Conservation (phyloP, 2,329 filamentous ascomycete species). For the Fusarium sp. region DNA sequence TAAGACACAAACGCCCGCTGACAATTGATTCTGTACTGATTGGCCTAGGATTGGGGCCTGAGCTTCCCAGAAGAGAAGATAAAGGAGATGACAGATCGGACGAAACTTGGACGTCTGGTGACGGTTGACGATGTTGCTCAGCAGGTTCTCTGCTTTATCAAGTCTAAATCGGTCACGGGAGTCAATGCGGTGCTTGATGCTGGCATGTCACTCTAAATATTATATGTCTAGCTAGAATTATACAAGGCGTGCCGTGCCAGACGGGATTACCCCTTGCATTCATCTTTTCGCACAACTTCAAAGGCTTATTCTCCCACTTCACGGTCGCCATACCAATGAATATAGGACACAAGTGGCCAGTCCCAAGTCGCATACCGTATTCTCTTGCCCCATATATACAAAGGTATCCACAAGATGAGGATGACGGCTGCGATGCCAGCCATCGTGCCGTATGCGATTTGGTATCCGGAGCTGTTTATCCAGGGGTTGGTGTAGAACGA, state of each 20-base stretch:
- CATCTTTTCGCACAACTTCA: neutral
- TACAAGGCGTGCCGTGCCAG: neutral
- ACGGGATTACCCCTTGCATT: neutral
- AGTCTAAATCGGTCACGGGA: constrained; percentile 62
- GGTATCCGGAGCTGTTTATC: constrained; percentile 63
- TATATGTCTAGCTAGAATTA: neutral
- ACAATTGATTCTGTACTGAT: neutral
- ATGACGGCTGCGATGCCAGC: constrained; percentile 63
- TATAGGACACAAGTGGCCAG: constrained; percentile 59
- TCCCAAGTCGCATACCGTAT: constrained; percentile 61
- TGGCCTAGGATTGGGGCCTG: constrained; percentile 69
- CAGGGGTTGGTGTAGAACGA: constrained; percentile 72
- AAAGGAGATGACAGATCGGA: constrained; percentile 63
- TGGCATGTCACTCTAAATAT: constrained; percentile 4
- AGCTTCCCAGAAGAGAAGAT: constrained; percentile 69
- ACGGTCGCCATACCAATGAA: constrained; percentile 64
- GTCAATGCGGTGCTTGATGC: constrained; percentile 63
- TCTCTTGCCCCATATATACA: constrained; percentile 64
- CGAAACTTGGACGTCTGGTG: constrained; percentile 69
- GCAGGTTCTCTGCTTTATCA: constrained; percentile 63
- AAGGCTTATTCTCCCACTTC: constrained; percentile 63
- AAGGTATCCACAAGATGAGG: constrained; percentile 60
- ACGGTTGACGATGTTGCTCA: constrained; percentile 65
- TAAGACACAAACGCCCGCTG: constrained; percentile 26
- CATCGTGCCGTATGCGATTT: constrained; percentile 66